phyloP scores from a whole-genome alignment of 1,139 yeast genomes.

The Dujonia santamariae region DNA sequence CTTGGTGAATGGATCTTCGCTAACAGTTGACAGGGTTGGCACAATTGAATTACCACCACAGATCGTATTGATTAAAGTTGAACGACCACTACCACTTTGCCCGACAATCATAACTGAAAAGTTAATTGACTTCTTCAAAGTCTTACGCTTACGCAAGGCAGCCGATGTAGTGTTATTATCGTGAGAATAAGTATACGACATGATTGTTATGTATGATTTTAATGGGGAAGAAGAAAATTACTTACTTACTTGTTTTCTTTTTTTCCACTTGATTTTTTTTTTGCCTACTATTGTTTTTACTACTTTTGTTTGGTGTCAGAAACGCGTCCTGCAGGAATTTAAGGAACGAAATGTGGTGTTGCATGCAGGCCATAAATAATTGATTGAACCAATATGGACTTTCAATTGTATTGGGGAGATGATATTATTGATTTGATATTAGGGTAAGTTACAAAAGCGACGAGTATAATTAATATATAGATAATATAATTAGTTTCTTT shows the following conservation, averaged over 20 bases:
- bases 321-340: too few species aligned
- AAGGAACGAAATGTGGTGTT: too few species aligned
- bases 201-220: not conserved
- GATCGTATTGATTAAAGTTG: constrained; percentile 60
- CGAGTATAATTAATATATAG: too few species aligned
- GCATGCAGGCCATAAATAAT: too few species aligned
- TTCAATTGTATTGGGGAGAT: too few species aligned
- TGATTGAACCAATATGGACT: too few species aligned
- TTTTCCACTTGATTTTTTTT: not conserved
- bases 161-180: constrained; percentile 18
- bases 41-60: constrained; percentile 79
- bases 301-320: not conserved
- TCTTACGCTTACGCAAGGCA: constrained; percentile 56
- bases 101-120: constrained; percentile 62
- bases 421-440: too few species aligned
- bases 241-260: too few species aligned
- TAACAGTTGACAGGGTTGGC: constrained; percentile 35
- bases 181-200: constrained; percentile 8
- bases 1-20: constrained; percentile 41
- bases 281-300: not conserved
- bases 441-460: too few species aligned
- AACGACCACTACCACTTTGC: constrained; percentile 58
- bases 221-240: too few species aligned
- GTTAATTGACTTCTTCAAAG: constrained; percentile 50
- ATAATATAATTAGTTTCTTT: too few species aligned